A percentile compares a stretch with the other conserved stretches of the same genome.
phyloP scores from a whole-genome alignment of 805 yeast genomes.

The Grigorovia jiainica region DNA sequence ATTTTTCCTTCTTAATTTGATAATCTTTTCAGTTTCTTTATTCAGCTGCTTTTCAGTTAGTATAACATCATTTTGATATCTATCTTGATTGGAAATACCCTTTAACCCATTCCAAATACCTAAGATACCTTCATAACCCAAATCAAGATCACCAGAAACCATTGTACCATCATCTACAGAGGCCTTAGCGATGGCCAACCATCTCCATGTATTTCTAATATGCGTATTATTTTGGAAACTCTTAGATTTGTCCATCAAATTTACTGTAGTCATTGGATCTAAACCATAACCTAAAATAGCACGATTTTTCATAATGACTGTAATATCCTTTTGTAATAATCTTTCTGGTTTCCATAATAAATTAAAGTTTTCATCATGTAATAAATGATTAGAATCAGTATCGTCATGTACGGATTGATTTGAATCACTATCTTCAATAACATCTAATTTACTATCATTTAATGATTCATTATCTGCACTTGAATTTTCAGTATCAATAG shows the following conservation, averaged over 20 bases:
- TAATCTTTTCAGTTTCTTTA: conserved; percentile 27
- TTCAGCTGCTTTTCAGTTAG: conserved; percentile 27
- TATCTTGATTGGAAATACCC: conserved; percentile 40
- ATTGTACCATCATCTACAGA: conserved; percentile 57
- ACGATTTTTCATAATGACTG: conserved; percentile 59
- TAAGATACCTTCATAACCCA: conserved; percentile 79
- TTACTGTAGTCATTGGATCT: conserved; percentile 55
- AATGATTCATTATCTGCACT: conserved; percentile 6
- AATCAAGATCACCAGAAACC: conserved; percentile 60
- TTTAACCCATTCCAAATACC: conserved; percentile 81
- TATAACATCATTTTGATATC: conserved; percentile 30
- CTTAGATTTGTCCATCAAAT: conserved; percentile 44
- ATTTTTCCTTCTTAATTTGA: conserved; percentile 33
- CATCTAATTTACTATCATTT: conserved; percentile 4
- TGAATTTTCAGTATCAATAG: conserved; percentile 12
- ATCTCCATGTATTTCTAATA: conserved; percentile 78
- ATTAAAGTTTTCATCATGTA: conserved; percentile 17
- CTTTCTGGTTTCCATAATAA: conserved; percentile 31
- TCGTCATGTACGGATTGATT: conserved; percentile 9
- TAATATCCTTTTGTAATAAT: conserved; percentile 61
- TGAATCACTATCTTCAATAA: conserved; percentile 8
- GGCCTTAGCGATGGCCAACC: conserved; percentile 69
- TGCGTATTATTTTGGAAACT: conserved; percentile 44
- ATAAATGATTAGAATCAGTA: conserved; percentile 6
- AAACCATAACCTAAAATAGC: conserved; percentile 67